A percentile compares a stretch with the other conserved stretches of the same genome.
phyloP scores from a whole-genome alignment of 2,329 filamentous ascomycete genomes.

The Trichoderma koningii region DNA sequence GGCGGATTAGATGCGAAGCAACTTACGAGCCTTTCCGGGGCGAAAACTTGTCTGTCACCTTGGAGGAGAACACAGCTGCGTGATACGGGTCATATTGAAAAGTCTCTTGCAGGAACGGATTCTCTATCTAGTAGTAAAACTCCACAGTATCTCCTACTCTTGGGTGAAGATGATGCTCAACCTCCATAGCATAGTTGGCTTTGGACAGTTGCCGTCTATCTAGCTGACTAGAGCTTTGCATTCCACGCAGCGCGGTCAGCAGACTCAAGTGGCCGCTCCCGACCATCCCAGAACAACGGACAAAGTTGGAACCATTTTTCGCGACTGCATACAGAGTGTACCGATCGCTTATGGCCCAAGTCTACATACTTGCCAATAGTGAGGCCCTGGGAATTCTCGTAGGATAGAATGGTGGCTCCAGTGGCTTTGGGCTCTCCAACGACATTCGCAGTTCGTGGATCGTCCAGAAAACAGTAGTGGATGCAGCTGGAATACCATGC shows the following conservation, averaged over 20 bases:
- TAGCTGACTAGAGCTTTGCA: conserved; percentile 42
- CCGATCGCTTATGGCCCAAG: conserved; percentile 44
- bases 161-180: no score
- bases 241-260: conserved; percentile 50
- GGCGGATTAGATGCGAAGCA: no score
- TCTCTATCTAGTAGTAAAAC: no score
- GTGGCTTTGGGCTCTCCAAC: conserved; percentile 43
- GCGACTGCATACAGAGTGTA: conserved; percentile 40
- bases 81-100: no score
- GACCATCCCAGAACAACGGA: conserved; percentile 37
- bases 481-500: conserved; percentile 61
- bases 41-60: no score
- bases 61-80: no score
- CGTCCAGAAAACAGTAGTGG: conserved; percentile 62
- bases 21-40: no score
- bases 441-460: conserved; percentile 55
- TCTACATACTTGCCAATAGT: conserved; percentile 42
- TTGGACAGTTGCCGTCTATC: no score
- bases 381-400: conserved; percentile 38
- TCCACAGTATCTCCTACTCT: no score
- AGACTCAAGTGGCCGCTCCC: conserved; percentile 45
- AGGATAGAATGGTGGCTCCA: conserved; percentile 32
- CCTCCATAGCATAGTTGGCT: no score
- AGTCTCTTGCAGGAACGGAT: no score
- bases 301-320: conserved; percentile 49